Base-by-base conservation (phyloP, 345 rosid species). In the Hibiscus syriacus region DNA sequence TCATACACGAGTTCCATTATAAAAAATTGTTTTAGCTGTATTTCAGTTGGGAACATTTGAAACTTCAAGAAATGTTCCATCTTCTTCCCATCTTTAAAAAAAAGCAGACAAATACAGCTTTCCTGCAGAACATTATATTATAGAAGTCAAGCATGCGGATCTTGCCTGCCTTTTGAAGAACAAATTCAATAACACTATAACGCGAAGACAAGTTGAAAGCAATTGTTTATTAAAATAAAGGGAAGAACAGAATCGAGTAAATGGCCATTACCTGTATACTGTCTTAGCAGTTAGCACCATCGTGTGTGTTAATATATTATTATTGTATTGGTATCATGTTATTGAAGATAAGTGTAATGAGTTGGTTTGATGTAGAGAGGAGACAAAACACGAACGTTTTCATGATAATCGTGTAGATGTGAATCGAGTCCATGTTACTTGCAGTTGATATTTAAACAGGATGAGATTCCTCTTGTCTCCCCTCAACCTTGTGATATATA, bases 401-500 rank as follows among this genome's bases (percentile, higher is more conserved):
- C 20, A 20, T 16, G 6, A n/a, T 16, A 46, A 46, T 14, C 19
- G 9, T 52, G 34, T 39, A 39, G 66, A 61, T 61, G 20, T n/a
- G 39, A 13, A 61, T 61, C 50, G 23, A 22, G 5, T 11, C 6
- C 66, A 61, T 41, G 50, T 61, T 61, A 39, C 49, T 36, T 36
- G 4, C n/a, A n/a, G n/a, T 39, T 61, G 19, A 61, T 36, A 36
- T 22, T 61, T 61, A 9, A 61, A 61, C 6, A 6, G 65, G 25
- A 38, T 39, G 52, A 23, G 66, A 62, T 62, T 62, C 66, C 34
- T 62, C 6, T 6, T 62, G 66, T 62, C 64, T 60, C 27, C 45
- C 48, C 48, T 19, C 39, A 56, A 29, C n/a, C 10, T 19, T 25
- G 19, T 13, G 0, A 36, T 60, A 39, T 41, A 62, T 41, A 62